Evolutionary conservation across 805 yeast species (phyloP).

Genomic region (Lipomyces kockii): DNA sequence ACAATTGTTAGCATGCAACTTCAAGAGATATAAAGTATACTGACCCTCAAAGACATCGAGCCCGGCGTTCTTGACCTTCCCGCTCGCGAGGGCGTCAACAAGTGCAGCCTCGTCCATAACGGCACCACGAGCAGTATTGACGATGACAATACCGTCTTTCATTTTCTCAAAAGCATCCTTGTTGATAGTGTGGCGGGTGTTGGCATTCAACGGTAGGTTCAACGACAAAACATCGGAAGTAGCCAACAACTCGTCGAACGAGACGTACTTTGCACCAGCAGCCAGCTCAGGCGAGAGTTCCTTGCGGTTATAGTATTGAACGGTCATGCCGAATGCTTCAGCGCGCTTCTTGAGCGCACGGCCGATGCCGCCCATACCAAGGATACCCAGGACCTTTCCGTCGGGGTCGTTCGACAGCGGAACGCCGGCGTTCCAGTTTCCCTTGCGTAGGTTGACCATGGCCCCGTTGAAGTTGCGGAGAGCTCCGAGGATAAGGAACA

Average conservation of each 20-base stretch:
- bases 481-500: conserved; percentile 64
- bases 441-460: conserved; percentile 56
- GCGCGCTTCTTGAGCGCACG: conserved; percentile 74
- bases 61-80: conserved; percentile 62
- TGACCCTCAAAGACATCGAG: conserved; percentile 63
- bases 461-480: conserved; percentile 70
- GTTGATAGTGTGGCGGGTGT: conserved; percentile 73
- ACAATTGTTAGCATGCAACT: background rate
- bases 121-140: conserved; percentile 90
- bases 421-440: conserved; percentile 66
- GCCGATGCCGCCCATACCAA: conserved; percentile 92
- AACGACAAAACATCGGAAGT: conserved; percentile 72
- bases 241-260: conserved; percentile 67
- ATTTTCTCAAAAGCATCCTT: conserved; percentile 63
- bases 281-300: conserved; percentile 65
- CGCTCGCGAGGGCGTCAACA: conserved; percentile 55
- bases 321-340: conserved; percentile 77
- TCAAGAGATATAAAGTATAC: background rate
- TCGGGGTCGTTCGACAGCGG: conserved; percentile 75
- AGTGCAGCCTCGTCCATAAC: conserved; percentile 65
- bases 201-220: conserved; percentile 74
- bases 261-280: conserved; percentile 69
- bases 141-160: conserved; percentile 77
- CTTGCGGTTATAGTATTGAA: conserved; percentile 73
- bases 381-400: conserved; percentile 75